Evolutionary conservation across 306 rosid species (phyloP), one percentile per base, ranked within the genome.

Genomic region (Pterocarpus macrocarpus): DNA sequence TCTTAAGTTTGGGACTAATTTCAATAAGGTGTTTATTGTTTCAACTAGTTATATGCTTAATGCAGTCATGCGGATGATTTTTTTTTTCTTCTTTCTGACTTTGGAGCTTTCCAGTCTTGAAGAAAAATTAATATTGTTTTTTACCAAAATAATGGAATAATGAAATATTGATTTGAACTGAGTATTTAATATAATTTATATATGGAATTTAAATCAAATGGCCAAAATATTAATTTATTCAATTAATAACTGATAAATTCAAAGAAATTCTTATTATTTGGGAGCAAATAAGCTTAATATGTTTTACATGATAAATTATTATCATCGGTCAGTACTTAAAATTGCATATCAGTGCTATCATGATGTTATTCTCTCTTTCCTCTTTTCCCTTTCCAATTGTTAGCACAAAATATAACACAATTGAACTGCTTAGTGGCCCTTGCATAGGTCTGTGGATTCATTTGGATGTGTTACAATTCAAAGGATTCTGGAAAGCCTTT

Each of bases 1-100:
- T 77, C 43, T 55, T 34, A 13, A 63, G 39, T 52, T 69, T 70
- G 57, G 64, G 67, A 44, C 49, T 44, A 14, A 28, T 47, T 81
- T 67, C 47, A 45, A 34, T 59, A 22, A 3, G 50, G 61, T 75
- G 32, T 61, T 61, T 75, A 12, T 36, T 71, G 38, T 68, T 33
- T 71, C 70, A 44, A 34, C 22, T 71, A 16, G 66, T 9, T 36
- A 63, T 61, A 36, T 63, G 65, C 45, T 49, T 73, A 59, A 17
- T 49, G 72, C 50, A 38, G 65, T 63, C 49, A 28, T 52, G 73
- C 43, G 28, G 57, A 77, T 49, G 14, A 14, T n/a, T 30, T 8
- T 69, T 4, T 64, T 1, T n/a, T 39, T 56, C 10, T 39, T 66
- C 39, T 16, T 10, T 57, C 22, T 5, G 43, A 14, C 17, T 75